Evolutionary conservation across 2,329 filamentous ascomycete species (phyloP), one percentile per base, ranked within the genome.

Genomic region (Cryphonectria radicalis): DNA sequence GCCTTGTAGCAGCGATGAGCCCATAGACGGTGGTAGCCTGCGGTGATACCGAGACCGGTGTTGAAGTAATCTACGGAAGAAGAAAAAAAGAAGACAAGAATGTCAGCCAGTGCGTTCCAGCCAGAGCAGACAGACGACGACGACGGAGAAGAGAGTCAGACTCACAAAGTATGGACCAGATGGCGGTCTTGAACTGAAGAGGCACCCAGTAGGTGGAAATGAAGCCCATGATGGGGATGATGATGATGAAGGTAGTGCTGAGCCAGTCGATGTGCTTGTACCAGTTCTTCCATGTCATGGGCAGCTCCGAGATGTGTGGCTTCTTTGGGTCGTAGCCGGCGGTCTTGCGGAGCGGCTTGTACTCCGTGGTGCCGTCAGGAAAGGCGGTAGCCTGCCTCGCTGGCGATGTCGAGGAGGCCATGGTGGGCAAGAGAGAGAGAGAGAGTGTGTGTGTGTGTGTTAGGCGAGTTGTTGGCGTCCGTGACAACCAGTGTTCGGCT

Each of bases 241-340:
- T 86, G 75, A 97, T 82, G 80, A 97, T 95, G 80, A 97, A 88
- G 74, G 86, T 88, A 74, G 93, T 91, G 82, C 97, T 97, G 76
- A 97, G 87, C 94, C 94, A 97, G 87, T 97, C 94, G 85, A 97
- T 88, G 80, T 97, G 94, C 84, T 95, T 92, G 84, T 94, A 91
- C 93, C 93, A 96, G 85, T 97, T 97, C 78, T 86, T 84, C 82
- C 86, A 87, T 72, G 93, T 97, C 77, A 97, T 91, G 71, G 92
- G 92, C 74, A 89, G 89, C 75, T 97, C 94, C 75, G 93, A 90
- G 82, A 97, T 96, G 82, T 97, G 94, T 78, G 91, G 88, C 84
- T 97, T 97, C 85, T 91, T 85, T 71, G 80, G 60, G 72, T 90
- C 88, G 75, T 83, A 82, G 22, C 57, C 25, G 46, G 57, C 59